A percentile compares a stretch with the other conserved stretches of the same genome.
Evolutionary conservation across 306 rosid species (phyloP).

Genomic region (Vigna radiata): DNA sequence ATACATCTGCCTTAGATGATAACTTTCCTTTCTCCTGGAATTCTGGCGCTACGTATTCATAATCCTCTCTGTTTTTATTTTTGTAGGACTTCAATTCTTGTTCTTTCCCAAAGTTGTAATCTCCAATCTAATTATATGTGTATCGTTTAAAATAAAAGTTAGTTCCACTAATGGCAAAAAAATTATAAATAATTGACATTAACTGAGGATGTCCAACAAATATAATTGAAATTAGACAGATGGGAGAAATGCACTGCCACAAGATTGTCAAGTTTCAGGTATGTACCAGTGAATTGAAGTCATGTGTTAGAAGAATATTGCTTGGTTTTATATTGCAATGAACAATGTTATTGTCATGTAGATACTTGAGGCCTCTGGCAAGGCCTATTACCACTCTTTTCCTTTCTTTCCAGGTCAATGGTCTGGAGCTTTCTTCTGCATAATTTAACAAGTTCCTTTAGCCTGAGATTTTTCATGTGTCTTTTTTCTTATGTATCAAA

Average conservation of each 20-base stretch:
- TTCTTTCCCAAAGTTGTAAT: slow-evolving; percentile 48
- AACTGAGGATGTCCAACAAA: too few species aligned
- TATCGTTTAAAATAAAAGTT: slow-evolving; percentile 32
- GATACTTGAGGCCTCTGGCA: slow-evolving; percentile 69
- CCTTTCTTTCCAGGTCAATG: slow-evolving; percentile 75
- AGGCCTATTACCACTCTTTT: slow-evolving; percentile 70
- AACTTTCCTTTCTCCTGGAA: slow-evolving; percentile 43
- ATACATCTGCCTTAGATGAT: slow-evolving; percentile 51
- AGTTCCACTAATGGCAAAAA: slow-evolving; percentile 22
- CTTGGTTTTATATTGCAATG: slow-evolving; percentile 84
- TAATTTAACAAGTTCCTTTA: slow-evolving; percentile 34
- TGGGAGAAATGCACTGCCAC: slow-evolving; percentile 19
- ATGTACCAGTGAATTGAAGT: slow-evolving; percentile 70
- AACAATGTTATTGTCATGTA: slow-evolving; percentile 72
- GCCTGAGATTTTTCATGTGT: not conserved
- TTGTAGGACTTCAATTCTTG: slow-evolving; percentile 36
- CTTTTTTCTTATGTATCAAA: not conserved
- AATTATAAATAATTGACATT: not conserved
- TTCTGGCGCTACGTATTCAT: slow-evolving; percentile 53
- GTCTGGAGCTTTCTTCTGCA: slow-evolving; percentile 58
- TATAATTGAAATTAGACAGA: not conserved
- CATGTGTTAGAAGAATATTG: slow-evolving; percentile 82
- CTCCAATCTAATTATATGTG: slow-evolving; percentile 50
- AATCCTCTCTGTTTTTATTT: slow-evolving; percentile 36
- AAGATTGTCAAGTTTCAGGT: slow-evolving; percentile 38